These are phyloP conservation scores for Hymenoscyphus infarciens DNA, from an alignment of 2,329 filamentous ascomycete genomes.

Conservation along the genomic window DNA sequence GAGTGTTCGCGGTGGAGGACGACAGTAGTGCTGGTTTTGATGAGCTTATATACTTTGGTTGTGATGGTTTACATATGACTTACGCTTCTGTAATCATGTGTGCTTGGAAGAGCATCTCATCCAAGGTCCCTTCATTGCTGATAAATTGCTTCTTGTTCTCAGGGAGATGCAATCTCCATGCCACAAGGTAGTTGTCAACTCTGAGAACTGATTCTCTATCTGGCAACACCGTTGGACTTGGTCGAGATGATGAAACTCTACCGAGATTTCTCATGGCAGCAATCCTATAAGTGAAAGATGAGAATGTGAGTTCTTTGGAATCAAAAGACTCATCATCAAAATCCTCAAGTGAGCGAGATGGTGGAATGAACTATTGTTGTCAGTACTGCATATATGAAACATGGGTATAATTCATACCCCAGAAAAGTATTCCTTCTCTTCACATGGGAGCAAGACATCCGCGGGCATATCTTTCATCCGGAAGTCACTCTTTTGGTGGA, in stretches of 20 bases:
- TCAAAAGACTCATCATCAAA: conserved; percentile 66
- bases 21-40: conserved; percentile 52
- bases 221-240: conserved; percentile 45
- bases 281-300: conserved; percentile 80
- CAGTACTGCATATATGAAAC: conserved; percentile 28
- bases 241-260: conserved; percentile 60
- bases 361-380: conserved; percentile 51
- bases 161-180: conserved; percentile 78
- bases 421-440: conserved; percentile 48
- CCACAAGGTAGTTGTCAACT: conserved; percentile 54
- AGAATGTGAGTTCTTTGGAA: conserved; percentile 66
- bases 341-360: conserved; percentile 64
- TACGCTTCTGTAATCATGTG: conserved; percentile 65
- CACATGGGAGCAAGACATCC: conserved; percentile 73
- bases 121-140: conserved; percentile 65
- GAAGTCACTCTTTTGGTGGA: conserved; percentile 69
- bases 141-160: conserved; percentile 65
- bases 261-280: conserved; percentile 76
- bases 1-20: conserved; percentile 76
- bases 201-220: conserved; percentile 52
- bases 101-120: conserved; percentile 89
- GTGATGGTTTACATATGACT: conserved; percentile 8
- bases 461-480: conserved; percentile 60
- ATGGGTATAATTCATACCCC: conserved; percentile 15
- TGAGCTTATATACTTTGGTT: not conserved